Evolutionary conservation across 192 early-diverging fungal species (phyloP), one percentile per base, ranked within the genome.

Genomic region (Neocallimastix lanati): DNA sequence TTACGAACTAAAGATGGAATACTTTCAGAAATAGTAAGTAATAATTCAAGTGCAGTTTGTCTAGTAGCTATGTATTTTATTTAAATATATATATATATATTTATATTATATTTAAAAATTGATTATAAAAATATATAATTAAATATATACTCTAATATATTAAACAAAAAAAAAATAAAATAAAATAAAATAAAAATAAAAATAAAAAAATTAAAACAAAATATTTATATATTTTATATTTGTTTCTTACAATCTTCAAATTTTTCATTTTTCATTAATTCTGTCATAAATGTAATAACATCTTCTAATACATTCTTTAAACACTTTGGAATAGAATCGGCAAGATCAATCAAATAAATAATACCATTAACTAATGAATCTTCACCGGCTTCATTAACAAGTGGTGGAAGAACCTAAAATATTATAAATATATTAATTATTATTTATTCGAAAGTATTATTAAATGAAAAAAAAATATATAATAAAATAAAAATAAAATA

Each of bases 1-100:
- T 99, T 99, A 80, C 96, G 91, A 82, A 95, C 90, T 93, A 96
- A 93, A 12, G 86, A 93, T 11, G 97, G 94, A 33, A 92, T 90
- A 28, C 90, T 87, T 84, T 99, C 98, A 29, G 93, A 88, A 80
- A 99, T 84, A 40, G 96, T 96, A 83, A 98, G 85, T 84, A 97
- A 85, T 58, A 98, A 85, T 86, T 99, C 98, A 29, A 98, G 83
- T 37, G 95, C 93, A 33, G 93, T 93, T 83, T 97, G 95, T 77
- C 94, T 93, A 9, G 94, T 95, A 29, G 89, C 88, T 67, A 16
- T 50, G 16, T 21, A 16, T 16, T n/a, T n/a, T n/a, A n/a, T n/a
- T n/a, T n/a, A n/a, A n/a, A n/a, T n/a, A n/a, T n/a, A n/a, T n/a
- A n/a, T n/a, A n/a, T n/a, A n/a, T n/a, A n/a, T n/a, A n/a, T n/a